Percentiles rank a stretch among this genome's conserved stretches.
Conservation (phyloP, 441 rosid species). For the Euphorbia celastroides region DNA sequence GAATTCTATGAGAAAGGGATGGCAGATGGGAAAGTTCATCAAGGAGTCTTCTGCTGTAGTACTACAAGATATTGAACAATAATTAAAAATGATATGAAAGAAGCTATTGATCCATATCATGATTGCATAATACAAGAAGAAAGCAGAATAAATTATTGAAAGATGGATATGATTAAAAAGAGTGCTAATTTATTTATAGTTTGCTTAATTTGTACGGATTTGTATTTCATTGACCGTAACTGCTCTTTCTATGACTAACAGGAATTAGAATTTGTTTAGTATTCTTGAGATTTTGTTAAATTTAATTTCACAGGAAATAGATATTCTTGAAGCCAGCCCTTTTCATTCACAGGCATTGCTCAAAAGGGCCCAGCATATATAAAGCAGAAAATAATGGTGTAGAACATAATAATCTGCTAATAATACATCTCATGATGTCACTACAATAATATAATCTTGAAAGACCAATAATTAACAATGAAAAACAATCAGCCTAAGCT, state of each 20-base stretch:
- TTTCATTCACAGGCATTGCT: neutral
- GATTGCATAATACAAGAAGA: neutral
- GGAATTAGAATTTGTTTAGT: neutral
- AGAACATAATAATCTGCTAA: neutral
- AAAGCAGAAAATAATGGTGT: neutral
- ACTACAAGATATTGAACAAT: no score
- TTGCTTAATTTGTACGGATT: conserved; percentile 20
- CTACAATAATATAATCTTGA: neutral
- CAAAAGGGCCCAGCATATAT: no score
- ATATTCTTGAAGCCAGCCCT: neutral
- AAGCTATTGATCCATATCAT: conserved; percentile 11
- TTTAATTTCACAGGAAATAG: neutral
- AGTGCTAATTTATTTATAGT: neutral
- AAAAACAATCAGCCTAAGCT: neutral
- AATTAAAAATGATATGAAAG: neutral
- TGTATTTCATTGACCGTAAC: conserved; percentile 7
- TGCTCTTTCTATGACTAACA: neutral
- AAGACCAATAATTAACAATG: neutral
- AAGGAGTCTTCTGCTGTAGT: no score
- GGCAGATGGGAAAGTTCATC: neutral
- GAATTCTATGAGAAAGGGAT: neutral
- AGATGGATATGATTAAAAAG: neutral
- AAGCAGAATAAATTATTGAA: neutral
- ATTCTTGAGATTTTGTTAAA: neutral
- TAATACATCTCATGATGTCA: conserved; percentile 4